Evolutionary conservation across 257 asterid species (phyloP).

Genomic region (Fraxinus americana): DNA sequence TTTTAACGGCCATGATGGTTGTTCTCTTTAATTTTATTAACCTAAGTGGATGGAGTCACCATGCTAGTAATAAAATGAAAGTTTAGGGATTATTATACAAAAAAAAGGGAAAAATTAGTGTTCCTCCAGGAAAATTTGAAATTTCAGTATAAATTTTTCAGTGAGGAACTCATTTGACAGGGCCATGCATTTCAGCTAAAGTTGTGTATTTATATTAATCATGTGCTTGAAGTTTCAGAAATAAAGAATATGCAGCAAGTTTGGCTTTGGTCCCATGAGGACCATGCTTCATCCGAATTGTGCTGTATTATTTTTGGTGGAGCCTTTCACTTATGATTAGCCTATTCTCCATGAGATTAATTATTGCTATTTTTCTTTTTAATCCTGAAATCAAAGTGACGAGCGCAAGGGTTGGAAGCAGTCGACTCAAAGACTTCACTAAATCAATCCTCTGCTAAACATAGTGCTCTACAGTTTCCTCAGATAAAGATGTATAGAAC

Average conservation of each 20-base stretch:
- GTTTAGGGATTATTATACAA: neutral
- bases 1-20: too few species aligned
- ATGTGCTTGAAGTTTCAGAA: neutral
- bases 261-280: slow-evolving; percentile 1
- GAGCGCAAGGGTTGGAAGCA: too few species aligned
- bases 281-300: neutral
- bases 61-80: neutral
- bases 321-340: neutral
- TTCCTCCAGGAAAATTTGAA: neutral
- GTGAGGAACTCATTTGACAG: neutral
- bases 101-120: neutral
- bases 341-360: neutral
- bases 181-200: neutral
- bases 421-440: too few species aligned
- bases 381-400: too few species aligned
- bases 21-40: too few species aligned
- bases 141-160: neutral
- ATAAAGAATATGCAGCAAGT: neutral
- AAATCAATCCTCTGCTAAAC: too few species aligned
- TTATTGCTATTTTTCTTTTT: neutral
- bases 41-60: neutral
- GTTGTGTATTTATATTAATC: neutral
- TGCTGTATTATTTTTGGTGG: neutral
- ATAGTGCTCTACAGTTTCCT: too few species aligned
- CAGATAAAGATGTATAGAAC: too few species aligned